These are phyloP conservation scores for Iberis pinnata DNA, from an alignment of 345 rosid species.

Conservation along the genomic window DNA sequence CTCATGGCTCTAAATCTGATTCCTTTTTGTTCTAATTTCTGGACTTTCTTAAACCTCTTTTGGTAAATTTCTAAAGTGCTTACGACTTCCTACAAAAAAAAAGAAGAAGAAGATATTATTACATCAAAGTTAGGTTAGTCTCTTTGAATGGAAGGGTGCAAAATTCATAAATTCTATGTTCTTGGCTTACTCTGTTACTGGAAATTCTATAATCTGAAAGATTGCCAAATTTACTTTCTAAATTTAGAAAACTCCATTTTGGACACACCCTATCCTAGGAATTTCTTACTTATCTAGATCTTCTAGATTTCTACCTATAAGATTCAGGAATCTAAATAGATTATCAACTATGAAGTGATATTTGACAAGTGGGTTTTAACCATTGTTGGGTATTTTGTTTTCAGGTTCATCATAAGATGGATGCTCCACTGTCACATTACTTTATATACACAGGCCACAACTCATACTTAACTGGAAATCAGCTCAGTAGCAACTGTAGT, in stretches of 20 bases:
- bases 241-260: background rate
- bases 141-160: no score
- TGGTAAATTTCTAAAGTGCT: no score
- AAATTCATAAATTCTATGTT: no score
- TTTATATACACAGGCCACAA: conserved; percentile 89
- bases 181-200: background rate
- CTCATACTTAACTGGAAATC: conserved; percentile 88
- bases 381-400: background rate
- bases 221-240: background rate
- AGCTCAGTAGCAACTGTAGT: conserved; percentile 90
- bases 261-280: conserved; percentile 1
- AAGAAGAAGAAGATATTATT: no score
- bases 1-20: no score
- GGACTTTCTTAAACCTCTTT: no score
- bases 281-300: background rate
- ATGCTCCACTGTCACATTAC: conserved; percentile 79
- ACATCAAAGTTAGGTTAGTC: no score
- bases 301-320: background rate
- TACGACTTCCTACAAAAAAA: no score
- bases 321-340: background rate
- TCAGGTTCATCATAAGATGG: conserved; percentile 89
- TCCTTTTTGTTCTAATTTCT: no score
- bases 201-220: background rate
- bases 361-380: background rate
- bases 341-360: background rate